These are phyloP conservation scores for Phascolomyces articulosus DNA, from an alignment of 371 early-diverging fungal species.

Conservation along the genomic window DNA sequence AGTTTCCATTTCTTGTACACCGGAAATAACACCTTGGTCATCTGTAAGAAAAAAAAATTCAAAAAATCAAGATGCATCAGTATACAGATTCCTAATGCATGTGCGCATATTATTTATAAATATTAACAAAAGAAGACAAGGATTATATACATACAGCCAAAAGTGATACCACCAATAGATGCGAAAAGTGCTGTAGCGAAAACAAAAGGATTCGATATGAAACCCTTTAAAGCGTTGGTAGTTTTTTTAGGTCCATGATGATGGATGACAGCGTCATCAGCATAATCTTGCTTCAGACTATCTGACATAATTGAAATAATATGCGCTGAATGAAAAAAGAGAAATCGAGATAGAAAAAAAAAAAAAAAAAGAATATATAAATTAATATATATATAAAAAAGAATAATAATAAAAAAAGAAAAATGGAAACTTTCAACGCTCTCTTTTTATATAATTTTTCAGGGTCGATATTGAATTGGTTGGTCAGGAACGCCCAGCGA, in stretches of 20 bases:
- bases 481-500: neutral
- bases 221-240: slow-evolving; percentile 20
- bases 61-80: neutral
- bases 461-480: neutral
- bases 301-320: neutral
- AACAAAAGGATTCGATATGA: slow-evolving; percentile 42
- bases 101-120: neutral
- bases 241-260: slow-evolving; percentile 5
- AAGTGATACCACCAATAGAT: slow-evolving; percentile 47
- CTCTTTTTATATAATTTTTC: neutral
- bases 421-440: neutral
- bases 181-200: slow-evolving; percentile 42
- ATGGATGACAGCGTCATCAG: slow-evolving; percentile 5
- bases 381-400: neutral
- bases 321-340: too few relatives aligned
- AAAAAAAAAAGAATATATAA: neutral
- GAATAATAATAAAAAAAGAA: neutral
- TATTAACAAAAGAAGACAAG: too few relatives aligned
- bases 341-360: neutral
- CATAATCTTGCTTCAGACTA: slow-evolving; percentile 6
- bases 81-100: neutral
- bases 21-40: slow-evolving; percentile 53
- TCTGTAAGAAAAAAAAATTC: slow-evolving; percentile 14
- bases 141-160: slow-evolving; percentile 36
- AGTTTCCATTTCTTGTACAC: slow-evolving; percentile 44